Conservation (phyloP, 2,329 filamentous ascomycete genomes). For the Verticillium dahliae region DNA sequence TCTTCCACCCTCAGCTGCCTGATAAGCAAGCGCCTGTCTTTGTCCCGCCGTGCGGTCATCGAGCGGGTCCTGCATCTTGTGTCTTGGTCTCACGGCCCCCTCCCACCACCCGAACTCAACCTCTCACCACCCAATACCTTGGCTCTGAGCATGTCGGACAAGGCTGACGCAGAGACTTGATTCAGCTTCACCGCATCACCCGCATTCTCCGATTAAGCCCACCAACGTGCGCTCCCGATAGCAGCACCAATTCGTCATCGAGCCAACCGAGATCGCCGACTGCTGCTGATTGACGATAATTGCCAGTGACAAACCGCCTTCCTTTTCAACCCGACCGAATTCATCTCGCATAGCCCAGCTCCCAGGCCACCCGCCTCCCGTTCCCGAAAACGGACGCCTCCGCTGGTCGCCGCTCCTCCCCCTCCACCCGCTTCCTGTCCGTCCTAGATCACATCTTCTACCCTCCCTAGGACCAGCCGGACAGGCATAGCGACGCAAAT, state of each 20-base stretch:
- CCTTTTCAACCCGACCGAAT: neutral
- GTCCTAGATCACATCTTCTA: conserved; percentile 44
- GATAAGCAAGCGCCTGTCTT: neutral
- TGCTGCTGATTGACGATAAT: neutral
- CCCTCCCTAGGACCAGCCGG: conserved; percentile 38
- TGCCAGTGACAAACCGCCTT: neutral
- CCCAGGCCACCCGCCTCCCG: neutral
- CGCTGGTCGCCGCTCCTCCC: conserved; percentile 36
- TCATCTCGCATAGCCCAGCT: neutral
- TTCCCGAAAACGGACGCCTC: conserved; percentile 40
- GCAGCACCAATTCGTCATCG: neutral
- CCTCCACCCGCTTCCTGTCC: conserved; percentile 39
- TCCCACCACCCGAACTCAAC: neutral
- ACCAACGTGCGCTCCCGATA: neutral
- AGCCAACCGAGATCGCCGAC: neutral
- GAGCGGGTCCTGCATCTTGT: neutral
- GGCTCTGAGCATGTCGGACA: neutral
- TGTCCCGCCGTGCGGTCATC: neutral
- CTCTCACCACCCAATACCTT: neutral
- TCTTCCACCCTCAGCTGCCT: neutral
- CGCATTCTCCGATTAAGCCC: neutral
- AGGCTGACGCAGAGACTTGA: conserved; percentile 3
- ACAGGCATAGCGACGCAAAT: neutral
- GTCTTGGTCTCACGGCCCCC: neutral
- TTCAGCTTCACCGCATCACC: conserved; percentile 1